Conservation (phyloP, 129 eudicot species). For the Saposhnikovia divaricata region DNA sequence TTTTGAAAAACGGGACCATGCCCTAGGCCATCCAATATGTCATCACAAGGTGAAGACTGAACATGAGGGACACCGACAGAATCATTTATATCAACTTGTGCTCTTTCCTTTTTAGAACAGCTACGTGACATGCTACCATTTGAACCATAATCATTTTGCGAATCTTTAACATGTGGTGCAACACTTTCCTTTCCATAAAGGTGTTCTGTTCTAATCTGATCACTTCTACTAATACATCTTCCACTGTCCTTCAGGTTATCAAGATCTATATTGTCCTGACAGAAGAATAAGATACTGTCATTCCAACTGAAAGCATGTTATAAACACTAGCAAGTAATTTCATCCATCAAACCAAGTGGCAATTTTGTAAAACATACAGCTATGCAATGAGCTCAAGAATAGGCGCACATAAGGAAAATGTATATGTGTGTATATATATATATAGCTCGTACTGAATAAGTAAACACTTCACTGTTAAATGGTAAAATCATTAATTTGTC, state of each 20-base stretch:
- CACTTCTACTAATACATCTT: constrained; percentile 25
- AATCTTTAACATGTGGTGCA: constrained; percentile 20
- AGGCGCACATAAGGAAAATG: background rate
- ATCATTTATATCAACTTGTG: constrained; percentile 21
- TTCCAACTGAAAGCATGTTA: constrained; percentile 11
- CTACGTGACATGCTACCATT: constrained; percentile 16
- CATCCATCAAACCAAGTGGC: constrained; percentile 11
- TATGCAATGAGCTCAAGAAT: background rate
- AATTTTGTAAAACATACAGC: background rate
- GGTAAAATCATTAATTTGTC: background rate
- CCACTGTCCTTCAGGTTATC: constrained; percentile 15
- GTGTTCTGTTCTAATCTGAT: constrained; percentile 21
- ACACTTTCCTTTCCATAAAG: constrained; percentile 17
- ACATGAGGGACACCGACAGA: constrained; percentile 12
- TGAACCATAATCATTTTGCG: constrained; percentile 14
- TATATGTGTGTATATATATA: too few relatives aligned
- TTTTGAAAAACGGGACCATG: constrained; percentile 16
- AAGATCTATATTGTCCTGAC: constrained; percentile 33
- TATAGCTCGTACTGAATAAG: too few relatives aligned
- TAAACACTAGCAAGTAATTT: constrained; percentile 4
- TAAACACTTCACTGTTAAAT: background rate
- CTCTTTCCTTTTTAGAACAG: constrained; percentile 20
- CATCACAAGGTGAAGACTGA: constrained; percentile 21
- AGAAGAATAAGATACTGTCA: background rate
- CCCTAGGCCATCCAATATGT: constrained; percentile 24